Evolutionary conservation across 1,284 basidiomycete genomes (phyloP).

Genomic region (Naganishia sp.): DNA sequence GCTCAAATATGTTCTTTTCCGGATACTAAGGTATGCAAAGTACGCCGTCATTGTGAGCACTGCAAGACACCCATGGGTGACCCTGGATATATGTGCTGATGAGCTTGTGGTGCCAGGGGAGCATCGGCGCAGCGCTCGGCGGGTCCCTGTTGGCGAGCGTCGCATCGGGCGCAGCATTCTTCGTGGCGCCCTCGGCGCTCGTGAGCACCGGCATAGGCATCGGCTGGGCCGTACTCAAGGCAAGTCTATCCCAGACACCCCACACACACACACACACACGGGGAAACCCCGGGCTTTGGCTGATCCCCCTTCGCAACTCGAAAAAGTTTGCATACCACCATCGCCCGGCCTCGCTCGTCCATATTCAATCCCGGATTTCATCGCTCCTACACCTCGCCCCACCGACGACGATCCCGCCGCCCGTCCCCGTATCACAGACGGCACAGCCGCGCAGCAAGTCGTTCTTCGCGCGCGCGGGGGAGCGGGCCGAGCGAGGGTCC

Average conservation of each 20-base stretch:
- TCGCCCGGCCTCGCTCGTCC: constrained; percentile 19
- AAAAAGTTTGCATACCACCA: constrained; percentile 29
- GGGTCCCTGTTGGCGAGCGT: constrained; percentile 47
- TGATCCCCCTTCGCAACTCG: too few relatives aligned
- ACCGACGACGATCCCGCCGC: constrained; percentile 4
- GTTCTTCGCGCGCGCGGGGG: background rate
- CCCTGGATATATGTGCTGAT: background rate
- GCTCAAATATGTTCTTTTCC: constrained; percentile 49
- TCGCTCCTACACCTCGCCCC: constrained; percentile 28
- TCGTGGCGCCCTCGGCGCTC: constrained; percentile 48
- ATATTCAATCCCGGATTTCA: constrained; percentile 25
- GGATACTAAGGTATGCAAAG: constrained; percentile 52
- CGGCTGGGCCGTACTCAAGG: constrained; percentile 46
- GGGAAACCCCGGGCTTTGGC: too few relatives aligned
- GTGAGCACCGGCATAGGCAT: constrained; percentile 49
- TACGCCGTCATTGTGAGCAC: constrained; percentile 45
- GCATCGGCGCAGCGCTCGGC: constrained; percentile 45
- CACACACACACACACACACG: background rate
- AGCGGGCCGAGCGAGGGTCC: constrained; percentile 4
- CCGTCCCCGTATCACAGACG: background rate
- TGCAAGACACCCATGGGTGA: background rate
- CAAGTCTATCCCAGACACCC: constrained; percentile 32
- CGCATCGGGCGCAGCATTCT: constrained; percentile 49
- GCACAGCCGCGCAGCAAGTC: background rate
- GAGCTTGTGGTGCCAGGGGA: constrained; percentile 35